phyloP scores from a whole-genome alignment of 78 protist species.

The Pirum gemmata region DNA sequence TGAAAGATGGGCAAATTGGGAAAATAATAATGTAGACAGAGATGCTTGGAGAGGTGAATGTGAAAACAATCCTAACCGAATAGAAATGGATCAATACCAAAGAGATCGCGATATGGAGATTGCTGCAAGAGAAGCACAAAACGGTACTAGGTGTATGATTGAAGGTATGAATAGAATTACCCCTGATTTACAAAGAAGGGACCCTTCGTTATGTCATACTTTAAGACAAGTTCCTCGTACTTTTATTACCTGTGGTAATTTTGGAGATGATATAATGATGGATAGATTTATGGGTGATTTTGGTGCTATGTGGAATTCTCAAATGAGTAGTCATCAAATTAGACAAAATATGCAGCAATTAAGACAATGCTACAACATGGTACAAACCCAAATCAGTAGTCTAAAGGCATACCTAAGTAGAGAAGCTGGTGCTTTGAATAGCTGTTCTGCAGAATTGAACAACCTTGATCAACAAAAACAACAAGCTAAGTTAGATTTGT shows the following conservation, averaged over 20 bases:
- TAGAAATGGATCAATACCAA: not conserved
- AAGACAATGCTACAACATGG: not conserved
- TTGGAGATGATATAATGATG: not conserved
- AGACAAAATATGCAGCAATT: not conserved
- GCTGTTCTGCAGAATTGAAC: too few species aligned
- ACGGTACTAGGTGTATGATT: not conserved
- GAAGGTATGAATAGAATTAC: not conserved
- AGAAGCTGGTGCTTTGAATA: too few species aligned
- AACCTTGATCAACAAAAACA: too few species aligned
- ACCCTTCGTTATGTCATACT: not conserved
- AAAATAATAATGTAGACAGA: too few species aligned
- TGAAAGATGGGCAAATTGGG: not conserved
- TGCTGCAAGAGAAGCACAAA: not conserved
- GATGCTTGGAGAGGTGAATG: not conserved
- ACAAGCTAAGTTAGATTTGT: too few species aligned
- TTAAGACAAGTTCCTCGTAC: not conserved
- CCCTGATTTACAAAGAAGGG: not conserved
- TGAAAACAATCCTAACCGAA: not conserved
- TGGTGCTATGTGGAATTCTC: not conserved
- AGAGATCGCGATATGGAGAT: not conserved
- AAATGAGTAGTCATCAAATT: not conserved
- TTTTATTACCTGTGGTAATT: not conserved
- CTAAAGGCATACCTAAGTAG: too few species aligned
- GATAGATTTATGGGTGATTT: not conserved
- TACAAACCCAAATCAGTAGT: not conserved